Evolutionary conservation across 2,329 filamentous ascomycete species (phyloP).

Genomic region (Epichloe elymi): DNA sequence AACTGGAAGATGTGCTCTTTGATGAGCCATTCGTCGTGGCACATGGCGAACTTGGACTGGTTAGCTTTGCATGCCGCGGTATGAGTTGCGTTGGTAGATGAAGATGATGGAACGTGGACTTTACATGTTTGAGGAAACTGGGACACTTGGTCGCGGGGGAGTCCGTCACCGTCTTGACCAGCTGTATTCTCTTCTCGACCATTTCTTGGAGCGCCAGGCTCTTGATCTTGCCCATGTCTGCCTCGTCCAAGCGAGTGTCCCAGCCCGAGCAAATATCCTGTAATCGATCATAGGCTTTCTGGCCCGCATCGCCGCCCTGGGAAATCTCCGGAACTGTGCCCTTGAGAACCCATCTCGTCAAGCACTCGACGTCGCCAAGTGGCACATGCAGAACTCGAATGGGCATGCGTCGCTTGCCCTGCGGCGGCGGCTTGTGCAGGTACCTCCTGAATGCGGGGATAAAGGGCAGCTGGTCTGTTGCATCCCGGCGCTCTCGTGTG

Average conservation of each 20-base stretch:
- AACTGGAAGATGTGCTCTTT: conserved; percentile 84
- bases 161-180: conserved; percentile 48
- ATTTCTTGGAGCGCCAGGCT: conserved; percentile 72
- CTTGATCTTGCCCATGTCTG: conserved; percentile 70
- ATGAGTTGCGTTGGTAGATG: too few relatives aligned
- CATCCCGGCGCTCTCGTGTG: conserved; percentile 54
- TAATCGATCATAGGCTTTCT: conserved; percentile 53
- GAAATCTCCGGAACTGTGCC: conserved; percentile 49
- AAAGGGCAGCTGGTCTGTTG: conserved; percentile 80
- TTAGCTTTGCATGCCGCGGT: background rate
- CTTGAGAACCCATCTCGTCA: conserved; percentile 56
- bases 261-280: conserved; percentile 58
- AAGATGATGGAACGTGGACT: conserved; percentile 18
- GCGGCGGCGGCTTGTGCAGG: conserved; percentile 51
- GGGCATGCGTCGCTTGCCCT: conserved; percentile 51
- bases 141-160: conserved; percentile 60
- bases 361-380: conserved; percentile 67
- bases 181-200: conserved; percentile 54
- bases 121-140: conserved; percentile 75
- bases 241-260: conserved; percentile 70
- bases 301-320: conserved; percentile 33
- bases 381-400: conserved; percentile 57
- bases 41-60: conserved; percentile 68
- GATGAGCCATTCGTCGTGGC: conserved; percentile 92
- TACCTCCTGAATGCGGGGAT: conserved; percentile 55